Percentiles rank a stretch among this genome's conserved stretches.
phyloP scores from a whole-genome alignment of 2,329 filamentous ascomycete species.

The Diaporthe citrichinensis region DNA sequence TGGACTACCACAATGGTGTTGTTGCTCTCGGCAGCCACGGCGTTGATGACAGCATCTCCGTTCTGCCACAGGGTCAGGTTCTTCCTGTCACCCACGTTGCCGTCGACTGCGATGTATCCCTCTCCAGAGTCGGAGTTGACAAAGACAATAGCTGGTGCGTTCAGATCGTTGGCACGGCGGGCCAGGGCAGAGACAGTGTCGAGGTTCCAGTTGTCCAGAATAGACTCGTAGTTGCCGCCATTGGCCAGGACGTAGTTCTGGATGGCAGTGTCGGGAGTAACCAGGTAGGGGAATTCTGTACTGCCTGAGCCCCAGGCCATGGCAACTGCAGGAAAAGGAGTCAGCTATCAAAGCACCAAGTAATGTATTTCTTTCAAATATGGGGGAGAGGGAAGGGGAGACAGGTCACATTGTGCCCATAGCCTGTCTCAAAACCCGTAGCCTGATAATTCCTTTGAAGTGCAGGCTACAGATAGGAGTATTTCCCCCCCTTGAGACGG shows the following conservation, averaged over 20 bases:
- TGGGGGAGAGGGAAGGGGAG: too few relatives aligned
- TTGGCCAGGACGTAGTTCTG: slow-evolving; percentile 70
- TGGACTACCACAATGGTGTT: slow-evolving; percentile 69
- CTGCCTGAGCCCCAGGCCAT: slow-evolving; percentile 91
- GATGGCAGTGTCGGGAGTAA: slow-evolving; percentile 74
- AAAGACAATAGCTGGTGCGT: slow-evolving; percentile 87
- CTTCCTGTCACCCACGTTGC: slow-evolving; percentile 82
- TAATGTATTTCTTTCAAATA: too few relatives aligned
- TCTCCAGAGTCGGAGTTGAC: slow-evolving; percentile 86
- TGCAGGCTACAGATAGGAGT: too few relatives aligned
- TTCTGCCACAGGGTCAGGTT: slow-evolving; percentile 80
- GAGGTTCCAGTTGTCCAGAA: slow-evolving; percentile 62
- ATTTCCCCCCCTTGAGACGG: too few relatives aligned
- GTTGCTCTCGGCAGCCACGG: slow-evolving; percentile 73
- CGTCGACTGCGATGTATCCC: slow-evolving; percentile 74
- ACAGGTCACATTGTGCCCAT: too few relatives aligned
- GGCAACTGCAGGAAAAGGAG: slow-evolving; percentile 60
- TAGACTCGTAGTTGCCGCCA: slow-evolving; percentile 67
- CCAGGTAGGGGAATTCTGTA: slow-evolving; percentile 84
- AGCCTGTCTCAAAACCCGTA: too few relatives aligned
- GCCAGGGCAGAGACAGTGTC: slow-evolving; percentile 58
- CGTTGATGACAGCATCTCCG: slow-evolving; percentile 80
- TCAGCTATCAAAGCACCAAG: too few relatives aligned
- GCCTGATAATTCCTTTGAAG: too few relatives aligned
- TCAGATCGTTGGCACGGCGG: slow-evolving; percentile 62